Base-by-base conservation (phyloP, 768 basidiomycete genomes). In the Cubamyces sp. region DNA sequence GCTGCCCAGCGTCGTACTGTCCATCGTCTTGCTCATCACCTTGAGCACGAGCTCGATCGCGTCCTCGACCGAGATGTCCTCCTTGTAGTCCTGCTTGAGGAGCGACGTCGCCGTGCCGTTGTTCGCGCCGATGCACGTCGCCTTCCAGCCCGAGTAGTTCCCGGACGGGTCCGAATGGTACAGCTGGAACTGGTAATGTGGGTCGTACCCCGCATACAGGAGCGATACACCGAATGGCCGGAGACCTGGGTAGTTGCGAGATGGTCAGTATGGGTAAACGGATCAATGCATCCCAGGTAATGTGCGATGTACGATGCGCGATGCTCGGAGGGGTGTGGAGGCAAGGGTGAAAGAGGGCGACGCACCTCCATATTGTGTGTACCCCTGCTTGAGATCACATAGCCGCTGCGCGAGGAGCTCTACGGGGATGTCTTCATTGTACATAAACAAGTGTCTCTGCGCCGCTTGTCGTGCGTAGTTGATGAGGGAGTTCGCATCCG, bases 21-120 rank as follows among this genome's bases (percentile, higher is more conserved):
- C 97, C 96, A 99, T 98, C 57, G 96, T 98, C 84, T 98, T 98
- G 82, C 94, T 96, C 94, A 99, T 96, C 55, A 94, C 91, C 77
- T 87, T 90, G 67, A 98, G 81, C 47, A 91, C 94, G 21, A 99
- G 81, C n/a, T 86, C 88, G 67, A 96, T 90, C 21, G 95, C 96
- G 49, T 96, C 95, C 72, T 96, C 91, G 42, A 98, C 83, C 14
- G 82, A 79, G 57, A 98, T 89, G 60, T 94, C 94, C 67, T 98
- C 97, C 75, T 97, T 96, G 78, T 98, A 98, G 75, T 99, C 97
- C 77, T 99, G 96, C 79, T 98, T 96, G 66, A 99, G 78, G 65
- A 98, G 78, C 69, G 91, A 94, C 75, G 96, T 93, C 19, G 96
- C 96, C 0, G 95, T 97, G 42, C 94, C 92, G 74, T 92, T 97